These are phyloP conservation scores for Aureobasidium mangrovei DNA, from an alignment of 2,329 filamentous ascomycete genomes.

Conservation along the genomic window DNA sequence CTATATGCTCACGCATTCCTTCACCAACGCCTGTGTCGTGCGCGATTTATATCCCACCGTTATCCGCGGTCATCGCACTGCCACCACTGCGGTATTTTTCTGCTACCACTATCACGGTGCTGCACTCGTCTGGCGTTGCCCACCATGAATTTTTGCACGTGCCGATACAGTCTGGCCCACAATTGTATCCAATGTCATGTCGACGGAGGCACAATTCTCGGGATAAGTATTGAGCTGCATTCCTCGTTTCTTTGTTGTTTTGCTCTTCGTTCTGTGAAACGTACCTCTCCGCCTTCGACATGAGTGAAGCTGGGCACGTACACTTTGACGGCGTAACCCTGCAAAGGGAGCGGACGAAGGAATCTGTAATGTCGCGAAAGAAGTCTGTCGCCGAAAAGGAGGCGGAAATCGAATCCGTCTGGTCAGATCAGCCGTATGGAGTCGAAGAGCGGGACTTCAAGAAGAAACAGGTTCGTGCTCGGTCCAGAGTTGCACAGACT, in stretches of 20 bases:
- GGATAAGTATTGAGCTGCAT: conserved; percentile 11
- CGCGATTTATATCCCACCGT: conserved; percentile 8
- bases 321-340: conserved; percentile 7
- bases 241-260: background rate
- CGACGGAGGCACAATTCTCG: background rate
- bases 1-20: background rate
- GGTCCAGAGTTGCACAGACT: background rate
- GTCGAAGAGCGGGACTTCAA: conserved; percentile 14
- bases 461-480: conserved; percentile 11
- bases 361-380: conserved; percentile 6
- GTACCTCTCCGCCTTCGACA: background rate
- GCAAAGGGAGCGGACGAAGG: conserved; percentile 2
- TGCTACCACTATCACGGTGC: background rate
- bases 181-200: background rate
- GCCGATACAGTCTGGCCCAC: background rate
- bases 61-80: conserved; percentile 2
- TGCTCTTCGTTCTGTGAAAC: background rate
- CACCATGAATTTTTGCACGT: conserved; percentile 5
- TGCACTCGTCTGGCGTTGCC: background rate
- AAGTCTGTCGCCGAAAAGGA: conserved; percentile 11
- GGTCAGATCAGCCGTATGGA: conserved; percentile 11
- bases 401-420: conserved; percentile 8
- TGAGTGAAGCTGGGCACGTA: conserved; percentile 3
- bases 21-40: conserved; percentile 3
- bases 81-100: conserved; percentile 3